Base-by-base conservation (phyloP, 805 yeast genomes). In the Candida ulmi region DNA sequence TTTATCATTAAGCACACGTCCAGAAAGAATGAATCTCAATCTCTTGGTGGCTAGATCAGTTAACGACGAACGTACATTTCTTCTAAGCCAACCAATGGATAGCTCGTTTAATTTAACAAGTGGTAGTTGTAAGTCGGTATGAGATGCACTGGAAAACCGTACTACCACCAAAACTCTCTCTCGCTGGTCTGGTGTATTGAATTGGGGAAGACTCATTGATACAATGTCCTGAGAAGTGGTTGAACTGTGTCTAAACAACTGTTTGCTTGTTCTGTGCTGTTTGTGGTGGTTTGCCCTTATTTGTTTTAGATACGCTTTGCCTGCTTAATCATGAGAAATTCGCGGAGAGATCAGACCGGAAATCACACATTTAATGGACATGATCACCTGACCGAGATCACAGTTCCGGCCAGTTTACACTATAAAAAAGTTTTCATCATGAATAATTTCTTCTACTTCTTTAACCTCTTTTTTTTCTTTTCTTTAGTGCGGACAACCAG, bases 401-500 rank as follows among this genome's bases (percentile, higher is more conserved):
- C n/a, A n/a, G n/a, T n/a, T n/a, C n/a, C n/a, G n/a, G n/a, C n/a
- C n/a, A n/a, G n/a, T n/a, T n/a, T n/a, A n/a, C 24, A 21, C 24
- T 21, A 21, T 21, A 21, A 21, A 21, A 21, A 21, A 21, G 17
- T 8, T 15, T 15, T 7, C 16, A 19, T 12, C 31, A 30, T 37
- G 39, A 33, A 42, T 38, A 39, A 35, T 19, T 37, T 43, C 41
- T 37, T 24, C 24, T 33, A 34, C 26, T 16, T 25, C 35, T 43
- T 23, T 30, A 33, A 8, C 15, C 16, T 15, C 18, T n/a, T 29
- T 30, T 15, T 27, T 46, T 44, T 34, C 40, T 25, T 13, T 40
- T 52, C 54, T 46, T 46, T 36, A 48, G 85, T 80, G 85, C 82
- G 85, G 82, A 76, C 72, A 76, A 74, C 85, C 80, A 74, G 76